phyloP scores from a whole-genome alignment of 768 basidiomycete genomes.

The Tulasnella sp. region DNA sequence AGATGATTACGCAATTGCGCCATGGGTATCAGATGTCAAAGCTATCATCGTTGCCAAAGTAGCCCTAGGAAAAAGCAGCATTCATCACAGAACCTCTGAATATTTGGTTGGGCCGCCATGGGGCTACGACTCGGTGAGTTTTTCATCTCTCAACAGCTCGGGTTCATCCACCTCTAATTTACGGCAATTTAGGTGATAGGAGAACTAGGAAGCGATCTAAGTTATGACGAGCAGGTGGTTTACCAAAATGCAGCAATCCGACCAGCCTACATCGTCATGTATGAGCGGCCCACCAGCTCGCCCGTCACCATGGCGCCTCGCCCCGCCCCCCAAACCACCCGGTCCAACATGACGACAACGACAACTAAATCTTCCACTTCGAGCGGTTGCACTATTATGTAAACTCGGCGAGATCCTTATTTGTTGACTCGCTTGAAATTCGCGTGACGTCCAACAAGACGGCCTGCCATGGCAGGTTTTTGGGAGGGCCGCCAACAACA shows the following conservation, averaged over 20 bases:
- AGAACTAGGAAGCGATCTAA: not conserved
- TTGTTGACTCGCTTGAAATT: no score
- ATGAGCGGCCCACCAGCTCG: not conserved
- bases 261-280: slow-evolving; percentile 5
- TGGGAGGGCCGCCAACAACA: no score
- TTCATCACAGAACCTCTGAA: not conserved
- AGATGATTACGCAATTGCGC: slow-evolving; percentile 11
- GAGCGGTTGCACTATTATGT: not conserved
- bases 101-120: not conserved
- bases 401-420: not conserved
- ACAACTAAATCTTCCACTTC: not conserved
- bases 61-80: not conserved
- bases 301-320: no score
- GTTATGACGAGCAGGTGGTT: not conserved
- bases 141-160: not conserved
- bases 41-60: not conserved
- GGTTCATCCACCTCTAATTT: no score
- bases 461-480: no score
- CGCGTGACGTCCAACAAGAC: no score
- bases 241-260: slow-evolving; percentile 13
- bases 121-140: slow-evolving; percentile 13
- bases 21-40: not conserved
- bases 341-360: not conserved
- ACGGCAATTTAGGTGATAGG: not conserved
- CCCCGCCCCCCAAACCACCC: no score